Base-by-base conservation (phyloP, 2,329 filamentous ascomycete species). In the Lecanicillium sp. region DNA sequence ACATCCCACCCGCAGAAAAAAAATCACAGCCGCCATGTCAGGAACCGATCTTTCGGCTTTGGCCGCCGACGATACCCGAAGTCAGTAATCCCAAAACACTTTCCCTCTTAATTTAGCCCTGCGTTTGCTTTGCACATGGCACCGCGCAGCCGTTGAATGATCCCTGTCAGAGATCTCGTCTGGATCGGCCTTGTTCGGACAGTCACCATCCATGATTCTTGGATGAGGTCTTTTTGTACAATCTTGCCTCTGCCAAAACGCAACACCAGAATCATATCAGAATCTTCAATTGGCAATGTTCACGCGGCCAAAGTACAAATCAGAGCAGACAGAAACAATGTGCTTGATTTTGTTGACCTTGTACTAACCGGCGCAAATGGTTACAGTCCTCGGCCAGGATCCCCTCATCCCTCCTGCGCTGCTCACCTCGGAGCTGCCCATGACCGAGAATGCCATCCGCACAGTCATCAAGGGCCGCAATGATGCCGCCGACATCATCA, bases 361-460 rank as follows among this genome's bases (percentile, higher is more conserved):
- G n/a, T n/a, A n/a, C n/a, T 41, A 27, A 41, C 22, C 22, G 22
- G 22, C 17, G 15, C 35, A 32, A 12, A 11, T 17, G 14, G 9
- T 9, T 15, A 18, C 52, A 95, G 90, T 95, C 64, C 71, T 94
- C 58, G 88, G 88, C 51, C 90, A 95, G 73, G 89, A 95, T 64
- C 87, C 90, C 55, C 71, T 96, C 57, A 92, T 95, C 59, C 83
- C 86, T 34, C 90, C 90, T 31, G 82, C 85, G 50, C 78, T 95
- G 51, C 83, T 96, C 54, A 79, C 86, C 59, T 78, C 81, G 45
- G 89, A 96, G 65, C 81, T 95, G 51, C 86, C 88, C 57, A 75
- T 80, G 60, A 70, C 77, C 55, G 59, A 71, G 52, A 52, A 65
- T 43, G 79, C 80, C 40, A 67, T 81, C 45, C 62, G 79, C 51